A percentile compares a stretch with the other conserved stretches of the same genome.
Conservation (phyloP, 352 stramenopile species). For the Phytophthora capsici region DNA sequence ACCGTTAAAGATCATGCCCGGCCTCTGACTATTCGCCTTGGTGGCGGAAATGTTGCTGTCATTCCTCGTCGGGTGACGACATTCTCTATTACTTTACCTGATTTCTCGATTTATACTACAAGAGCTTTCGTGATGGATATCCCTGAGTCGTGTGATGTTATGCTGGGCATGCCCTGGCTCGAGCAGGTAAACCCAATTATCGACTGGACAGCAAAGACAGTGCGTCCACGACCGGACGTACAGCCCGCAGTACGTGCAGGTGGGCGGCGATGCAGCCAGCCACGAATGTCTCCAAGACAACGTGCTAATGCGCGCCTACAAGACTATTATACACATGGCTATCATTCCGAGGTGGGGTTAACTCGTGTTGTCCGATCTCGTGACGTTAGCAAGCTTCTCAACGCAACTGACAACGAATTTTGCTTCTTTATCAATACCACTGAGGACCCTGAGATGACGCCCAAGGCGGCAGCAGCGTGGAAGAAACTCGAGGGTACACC, state of each 20-base stretch:
- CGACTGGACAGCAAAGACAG: not conserved
- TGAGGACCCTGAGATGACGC: too few species aligned
- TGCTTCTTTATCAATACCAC: too few species aligned
- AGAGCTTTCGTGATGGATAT: conserved; percentile 19
- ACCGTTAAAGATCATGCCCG: too few species aligned
- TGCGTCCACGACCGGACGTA: not conserved
- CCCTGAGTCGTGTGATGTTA: conserved; percentile 6
- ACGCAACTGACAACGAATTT: not conserved
- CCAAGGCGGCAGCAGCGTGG: too few species aligned
- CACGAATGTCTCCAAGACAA: not conserved
- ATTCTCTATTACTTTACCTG: conserved; percentile 1
- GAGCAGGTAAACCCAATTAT: too few species aligned
- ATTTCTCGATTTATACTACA: conserved; percentile 7
- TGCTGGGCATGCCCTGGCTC: conserved; percentile 21
- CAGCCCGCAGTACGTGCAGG: not conserved
- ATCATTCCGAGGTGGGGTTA: not conserved
- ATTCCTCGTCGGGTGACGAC: conserved; percentile 1
- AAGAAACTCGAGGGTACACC: too few species aligned
- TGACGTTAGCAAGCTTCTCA: not conserved
- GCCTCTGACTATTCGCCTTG: too few species aligned
- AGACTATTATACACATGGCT: not conserved
- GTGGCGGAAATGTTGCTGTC: too few species aligned
- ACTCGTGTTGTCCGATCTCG: not conserved
- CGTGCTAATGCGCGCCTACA: not conserved
- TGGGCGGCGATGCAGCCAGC: not conserved